phyloP scores from a whole-genome alignment of 805 yeast genomes.

The Zygotorulaspora danielsina region DNA sequence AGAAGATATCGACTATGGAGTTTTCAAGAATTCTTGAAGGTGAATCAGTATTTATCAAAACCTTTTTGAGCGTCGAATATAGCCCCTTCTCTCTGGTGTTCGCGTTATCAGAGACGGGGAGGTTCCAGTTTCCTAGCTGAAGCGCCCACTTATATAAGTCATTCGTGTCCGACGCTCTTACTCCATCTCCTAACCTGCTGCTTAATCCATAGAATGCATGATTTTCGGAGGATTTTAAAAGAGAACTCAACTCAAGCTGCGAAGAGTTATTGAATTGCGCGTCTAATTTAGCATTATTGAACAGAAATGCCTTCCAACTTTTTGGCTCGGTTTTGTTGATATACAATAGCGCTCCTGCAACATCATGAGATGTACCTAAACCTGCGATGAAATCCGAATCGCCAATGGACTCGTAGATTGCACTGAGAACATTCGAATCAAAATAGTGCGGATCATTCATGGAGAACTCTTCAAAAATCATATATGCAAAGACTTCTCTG shows the following conservation, averaged over 20 bases:
- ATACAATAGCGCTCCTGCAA: slow-evolving; percentile 48
- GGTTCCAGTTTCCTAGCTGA: slow-evolving; percentile 75
- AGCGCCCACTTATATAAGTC: slow-evolving; percentile 60
- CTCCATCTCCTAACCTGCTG: slow-evolving; percentile 37
- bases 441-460: slow-evolving; percentile 5
- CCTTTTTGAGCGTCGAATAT: slow-evolving; percentile 48
- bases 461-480: slow-evolving; percentile 36
- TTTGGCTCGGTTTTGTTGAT: slow-evolving; percentile 35
- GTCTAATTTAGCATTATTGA: slow-evolving; percentile 56
- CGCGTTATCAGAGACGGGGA: slow-evolving; percentile 45
- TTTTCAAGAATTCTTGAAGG: slow-evolving; percentile 6
- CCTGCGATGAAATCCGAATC: slow-evolving; percentile 66
- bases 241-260: slow-evolving; percentile 7
- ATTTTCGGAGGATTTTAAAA: slow-evolving; percentile 40
- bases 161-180: slow-evolving; percentile 16
- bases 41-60: slow-evolving; percentile 26
- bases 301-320: slow-evolving; percentile 44
- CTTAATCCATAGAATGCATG: slow-evolving; percentile 61
- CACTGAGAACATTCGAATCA: slow-evolving; percentile 18
- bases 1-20: slow-evolving; percentile 8
- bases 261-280: slow-evolving; percentile 27
- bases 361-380: slow-evolving; percentile 52
- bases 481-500: slow-evolving; percentile 31
- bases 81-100: slow-evolving; percentile 43
- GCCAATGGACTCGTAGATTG: slow-evolving; percentile 49